Base-by-base conservation (phyloP, 371 early-diverging fungal species). In the Mortierella sp. region DNA sequence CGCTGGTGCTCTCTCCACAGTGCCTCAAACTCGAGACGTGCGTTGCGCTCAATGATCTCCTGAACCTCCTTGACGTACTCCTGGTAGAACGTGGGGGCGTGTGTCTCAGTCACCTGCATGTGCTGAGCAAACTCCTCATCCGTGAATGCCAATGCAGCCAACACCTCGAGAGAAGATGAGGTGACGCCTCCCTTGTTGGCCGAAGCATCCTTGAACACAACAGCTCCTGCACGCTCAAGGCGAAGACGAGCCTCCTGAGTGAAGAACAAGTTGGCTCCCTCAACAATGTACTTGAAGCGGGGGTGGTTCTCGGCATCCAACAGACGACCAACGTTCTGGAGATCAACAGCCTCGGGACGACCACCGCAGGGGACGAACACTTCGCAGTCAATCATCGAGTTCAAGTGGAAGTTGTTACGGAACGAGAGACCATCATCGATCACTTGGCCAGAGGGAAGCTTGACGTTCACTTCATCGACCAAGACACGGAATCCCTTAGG, bases 161-260 rank as follows among this genome's bases (percentile, higher is more conserved):
- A 83, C 13, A 98, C 98, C 81, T 95, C 95, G 9, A 98, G 86
- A 12, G 97, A 97, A 6, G 96, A 95, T 8, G 96, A 96, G 14
- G 98, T 98, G 39, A 98, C 98, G 79, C 98, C 98, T 64, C 98
- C 98, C 88, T 98, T 98, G 87, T 98, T 98, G 64, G 98, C 97
- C 2, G 96, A 96, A 18, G 98, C 97, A 81, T 98, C 98, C 89
- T 98, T 98, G 89, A 97, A 97, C 67, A 97, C 90, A 57, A 96
- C 85, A 58, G 90, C 88, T 48, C 98, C 98, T 45, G 94, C 91
- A 82, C 95, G 93, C 79, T 98, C 98, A 30, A 98, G 87, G 39
- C 95, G 92, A 45, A 98, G 88, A 81, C 98, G 96, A 14, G 98
- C 98, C 78, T 98, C 98, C 82, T 95, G 98, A 9, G 98, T 98